phyloP scores from a whole-genome alignment of 768 basidiomycete species.

The Chalciporus pseudorubinellus region DNA sequence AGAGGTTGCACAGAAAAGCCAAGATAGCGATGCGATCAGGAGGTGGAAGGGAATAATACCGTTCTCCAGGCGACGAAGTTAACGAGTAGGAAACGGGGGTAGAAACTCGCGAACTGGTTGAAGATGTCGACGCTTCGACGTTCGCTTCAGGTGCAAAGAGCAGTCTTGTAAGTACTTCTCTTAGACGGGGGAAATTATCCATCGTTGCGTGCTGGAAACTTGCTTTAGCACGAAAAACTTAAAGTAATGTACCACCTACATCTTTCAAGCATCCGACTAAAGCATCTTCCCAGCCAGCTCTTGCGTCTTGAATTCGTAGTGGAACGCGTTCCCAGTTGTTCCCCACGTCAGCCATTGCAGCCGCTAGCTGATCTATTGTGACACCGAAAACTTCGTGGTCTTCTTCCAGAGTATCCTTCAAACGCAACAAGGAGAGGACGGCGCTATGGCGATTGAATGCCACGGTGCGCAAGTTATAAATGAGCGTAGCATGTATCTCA shows the following conservation, averaged over 20 bases:
- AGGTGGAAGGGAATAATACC: conserved; percentile 71
- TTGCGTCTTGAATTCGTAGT: conserved; percentile 65
- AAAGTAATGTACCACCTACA: conserved; percentile 48
- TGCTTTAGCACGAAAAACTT: conserved; percentile 1
- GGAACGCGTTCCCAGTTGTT: conserved; percentile 85
- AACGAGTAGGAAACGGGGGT: conserved; percentile 44
- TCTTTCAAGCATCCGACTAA: conserved; percentile 86
- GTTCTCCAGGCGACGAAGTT: conserved; percentile 56
- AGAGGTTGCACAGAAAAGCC: conserved; percentile 85
- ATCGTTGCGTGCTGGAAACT: conserved; percentile 65
- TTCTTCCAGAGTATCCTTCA: conserved; percentile 39
- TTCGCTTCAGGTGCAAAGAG: conserved; percentile 63
- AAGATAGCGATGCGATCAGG: conserved; percentile 83
- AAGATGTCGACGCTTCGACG: conserved; percentile 40
- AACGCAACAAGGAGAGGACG: conserved; percentile 56
- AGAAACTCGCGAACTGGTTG: conserved; percentile 47
- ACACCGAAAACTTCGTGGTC: conserved; percentile 52
- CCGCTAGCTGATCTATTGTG: conserved; percentile 58
- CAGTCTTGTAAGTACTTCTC: conserved; percentile 66
- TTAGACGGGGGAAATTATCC: conserved; percentile 68
- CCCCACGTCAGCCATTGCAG: conserved; percentile 75
- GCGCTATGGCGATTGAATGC: conserved; percentile 75
- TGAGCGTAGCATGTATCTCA: conserved; percentile 86
- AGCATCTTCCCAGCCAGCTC: conserved; percentile 90
- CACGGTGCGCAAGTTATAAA: conserved; percentile 86